Base-by-base conservation (phyloP, 2,329 filamentous ascomycete genomes). In the Rhynchosporium agropyri region DNA sequence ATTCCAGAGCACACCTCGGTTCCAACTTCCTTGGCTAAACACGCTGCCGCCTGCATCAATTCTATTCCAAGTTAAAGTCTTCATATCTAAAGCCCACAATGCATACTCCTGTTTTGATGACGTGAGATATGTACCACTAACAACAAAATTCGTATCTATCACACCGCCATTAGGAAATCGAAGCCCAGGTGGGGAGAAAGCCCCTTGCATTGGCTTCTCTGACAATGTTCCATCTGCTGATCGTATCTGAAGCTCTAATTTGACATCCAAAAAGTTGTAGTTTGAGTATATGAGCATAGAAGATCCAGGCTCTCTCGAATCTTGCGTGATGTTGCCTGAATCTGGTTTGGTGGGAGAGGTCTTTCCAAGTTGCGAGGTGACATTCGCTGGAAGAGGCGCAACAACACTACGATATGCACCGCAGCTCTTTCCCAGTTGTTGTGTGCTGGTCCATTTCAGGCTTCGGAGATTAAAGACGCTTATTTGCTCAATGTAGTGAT, bases 61-160 rank as follows among this genome's bases (percentile, higher is more conserved):
- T 8, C 94, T 90, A 61, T 90, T 93, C 95, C 95, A 99, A 0
- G 90, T 95, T 60, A 99, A 79, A 0, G 89, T 95, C 63, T 89
- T 87, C 61, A 99, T 78, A 73, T 99, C 93, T 54, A 99, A 79
- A 2, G 95, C 94, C 95, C 95, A 99, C 1, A 99, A 81, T 0
- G 95, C 94, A 76, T 98, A 99, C 75, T 99, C 95, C 74, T 98
- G 94, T 77, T 97, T 98, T 1, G 94, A 97, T 0, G 94, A 97
- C 0, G 95, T 99, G 63, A 99, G 83, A 74, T 98, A 98, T 0
- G 95, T 99, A 33, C 95, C 95, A 74, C 93, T 97, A 28, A 99
- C 94, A 49, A 99, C 92, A 72, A 99, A 98, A 75, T 97, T 91
- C 5, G 92, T 94, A 75, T 97, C 94, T 68, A 98, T 94, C 54